Evolutionary conservation across 2,329 filamentous ascomycete genomes (phyloP).

Genomic region (Apiospora phragmitis): DNA sequence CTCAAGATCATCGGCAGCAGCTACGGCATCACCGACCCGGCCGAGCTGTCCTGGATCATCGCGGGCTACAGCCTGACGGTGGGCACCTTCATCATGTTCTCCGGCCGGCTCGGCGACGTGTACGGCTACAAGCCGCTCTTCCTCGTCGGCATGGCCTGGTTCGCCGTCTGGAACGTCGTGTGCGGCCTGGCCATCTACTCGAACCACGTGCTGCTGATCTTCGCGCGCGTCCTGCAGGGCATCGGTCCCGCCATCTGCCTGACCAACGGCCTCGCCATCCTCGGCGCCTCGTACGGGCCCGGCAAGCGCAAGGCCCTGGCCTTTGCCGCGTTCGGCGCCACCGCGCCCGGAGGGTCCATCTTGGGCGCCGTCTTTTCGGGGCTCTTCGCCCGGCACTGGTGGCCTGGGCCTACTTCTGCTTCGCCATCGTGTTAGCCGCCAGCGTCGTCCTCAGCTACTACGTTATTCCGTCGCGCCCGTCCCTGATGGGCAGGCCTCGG

Average conservation of each 20-base stretch:
- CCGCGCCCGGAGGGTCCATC: slow-evolving; percentile 33
- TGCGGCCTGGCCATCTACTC: slow-evolving; percentile 36
- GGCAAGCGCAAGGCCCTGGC: slow-evolving; percentile 36
- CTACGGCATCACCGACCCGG: slow-evolving; percentile 39
- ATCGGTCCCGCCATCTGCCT: slow-evolving; percentile 56
- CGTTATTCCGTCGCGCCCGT: slow-evolving; percentile 20
- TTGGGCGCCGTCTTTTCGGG: slow-evolving; percentile 30
- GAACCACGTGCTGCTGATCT: slow-evolving; percentile 39
- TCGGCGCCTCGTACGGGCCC: slow-evolving; percentile 50
- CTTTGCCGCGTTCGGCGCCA: slow-evolving; percentile 36
- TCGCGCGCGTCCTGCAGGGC: slow-evolving; percentile 50
- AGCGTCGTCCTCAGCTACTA: slow-evolving; percentile 23
- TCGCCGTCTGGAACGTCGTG: slow-evolving; percentile 39
- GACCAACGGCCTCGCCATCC: slow-evolving; percentile 57
- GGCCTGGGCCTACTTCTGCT: slow-evolving; percentile 32
- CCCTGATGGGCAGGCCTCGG: not conserved
- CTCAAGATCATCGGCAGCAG: slow-evolving; percentile 44
- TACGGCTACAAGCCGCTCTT: slow-evolving; percentile 48
- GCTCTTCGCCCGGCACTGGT: slow-evolving; percentile 30
- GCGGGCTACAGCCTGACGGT: slow-evolving; percentile 46
- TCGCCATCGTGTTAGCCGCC: slow-evolving; percentile 28
- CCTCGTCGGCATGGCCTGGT: slow-evolving; percentile 43
- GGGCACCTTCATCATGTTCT: slow-evolving; percentile 48
- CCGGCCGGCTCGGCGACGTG: slow-evolving; percentile 46
- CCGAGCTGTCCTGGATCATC: slow-evolving; percentile 43